phyloP scores from a whole-genome alignment of 768 basidiomycete species.

The Xerocomus potaroensis region DNA sequence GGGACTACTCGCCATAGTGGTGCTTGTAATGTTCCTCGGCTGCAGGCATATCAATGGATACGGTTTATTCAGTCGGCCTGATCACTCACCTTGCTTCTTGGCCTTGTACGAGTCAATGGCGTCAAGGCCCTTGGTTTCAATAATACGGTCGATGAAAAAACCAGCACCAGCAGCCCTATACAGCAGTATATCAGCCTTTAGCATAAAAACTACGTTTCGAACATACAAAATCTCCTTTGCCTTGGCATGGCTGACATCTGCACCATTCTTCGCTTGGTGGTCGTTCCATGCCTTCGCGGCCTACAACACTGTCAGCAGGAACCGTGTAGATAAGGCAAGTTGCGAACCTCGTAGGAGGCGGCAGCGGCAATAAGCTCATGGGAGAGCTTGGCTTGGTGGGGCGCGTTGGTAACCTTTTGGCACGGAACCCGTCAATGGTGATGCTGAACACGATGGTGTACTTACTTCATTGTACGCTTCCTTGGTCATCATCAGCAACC shows the following conservation, averaged over 20 bases:
- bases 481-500: no score
- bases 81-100: slow-evolving; percentile 34
- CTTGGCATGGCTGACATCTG: slow-evolving; percentile 44
- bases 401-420: slow-evolving; percentile 41
- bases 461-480: slow-evolving; percentile 21
- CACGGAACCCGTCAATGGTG: not conserved
- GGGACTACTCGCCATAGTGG: not conserved
- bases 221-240: slow-evolving; percentile 50
- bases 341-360: slow-evolving; percentile 55
- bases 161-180: slow-evolving; percentile 57
- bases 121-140: slow-evolving; percentile 60
- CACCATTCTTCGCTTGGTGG: slow-evolving; percentile 47
- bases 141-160: slow-evolving; percentile 46
- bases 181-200: no score
- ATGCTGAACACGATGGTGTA: not conserved
- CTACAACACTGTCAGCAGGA: slow-evolving; percentile 28
- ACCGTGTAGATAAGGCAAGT: not conserved
- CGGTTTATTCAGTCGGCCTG: no score
- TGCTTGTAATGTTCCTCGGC: slow-evolving; percentile 5
- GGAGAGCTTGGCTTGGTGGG: slow-evolving; percentile 54
- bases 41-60: slow-evolving; percentile 6
- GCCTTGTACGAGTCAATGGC: slow-evolving; percentile 41
- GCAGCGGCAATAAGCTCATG: slow-evolving; percentile 69
- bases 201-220: no score
- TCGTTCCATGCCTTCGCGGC: slow-evolving; percentile 62